Base-by-base conservation (phyloP, 2,329 filamentous ascomycete species). In the Arthrobotrys megalospora region DNA sequence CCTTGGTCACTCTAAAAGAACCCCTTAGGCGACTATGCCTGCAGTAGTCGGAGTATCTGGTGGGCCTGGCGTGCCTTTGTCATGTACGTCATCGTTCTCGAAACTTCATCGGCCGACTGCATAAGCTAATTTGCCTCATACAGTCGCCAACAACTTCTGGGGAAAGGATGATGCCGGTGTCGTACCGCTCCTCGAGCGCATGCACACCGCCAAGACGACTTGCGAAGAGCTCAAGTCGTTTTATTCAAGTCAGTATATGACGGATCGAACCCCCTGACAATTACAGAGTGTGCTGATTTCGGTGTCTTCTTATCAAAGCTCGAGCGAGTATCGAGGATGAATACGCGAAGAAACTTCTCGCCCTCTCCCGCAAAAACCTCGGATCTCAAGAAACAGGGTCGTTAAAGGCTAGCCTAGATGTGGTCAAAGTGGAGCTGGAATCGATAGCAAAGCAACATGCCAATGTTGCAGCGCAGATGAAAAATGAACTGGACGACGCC, bases 81-180 rank as follows among this genome's bases (percentile, higher is more conserved):
- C 91, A 55, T 92, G 90, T 92, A 86, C 82, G 87, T 58, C 62
- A 67, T 43, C 68, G 19, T 81, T 83, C 80, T 85, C 86, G 75
- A 86, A 36, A 16, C 21, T 41, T 5, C 14, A 24, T 28, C 16
- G 53, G n/a, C 64, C 36, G 81, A 50, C 14, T 8, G 16, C 36
- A 70, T 28, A 6, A 32, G 11, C 38, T 65, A 48, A 70, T 34
- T 34, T 53, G 21, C n/a, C 43, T 48, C 21, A 2, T n/a, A n/a
- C 81, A 94, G 94, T 99, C 86, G 95, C 96, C 83, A 99, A 99
- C 87, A 99, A 99, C 85, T 99, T 99, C 85, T 99, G 96, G 96
- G 96, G 96, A 80, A 98, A 97, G 87, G 95, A 98, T 84, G 96
- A 99, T 87, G 96, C 95, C 64, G 96, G 96, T 84, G 94, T 99